Conservation (phyloP, 768 basidiomycete genomes). For the Hemileccinum rubropunctum region DNA sequence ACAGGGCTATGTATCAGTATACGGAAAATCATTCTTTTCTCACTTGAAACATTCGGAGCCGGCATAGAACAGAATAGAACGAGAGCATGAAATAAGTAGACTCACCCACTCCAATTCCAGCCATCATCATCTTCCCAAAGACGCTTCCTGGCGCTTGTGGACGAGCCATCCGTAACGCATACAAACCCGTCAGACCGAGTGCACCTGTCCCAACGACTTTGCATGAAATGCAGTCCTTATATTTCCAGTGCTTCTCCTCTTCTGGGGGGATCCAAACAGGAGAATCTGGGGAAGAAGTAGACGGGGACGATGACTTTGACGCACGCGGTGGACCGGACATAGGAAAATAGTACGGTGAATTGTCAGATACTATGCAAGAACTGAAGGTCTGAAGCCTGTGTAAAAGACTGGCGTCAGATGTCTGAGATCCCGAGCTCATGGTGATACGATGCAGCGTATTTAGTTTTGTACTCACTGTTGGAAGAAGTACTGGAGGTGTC, state of each 20-base stretch:
- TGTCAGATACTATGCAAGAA: too few relatives aligned
- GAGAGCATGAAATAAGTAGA: background rate
- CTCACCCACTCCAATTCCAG: slow-evolving; percentile 61
- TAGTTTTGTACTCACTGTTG: too few relatives aligned
- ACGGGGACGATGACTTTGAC: background rate
- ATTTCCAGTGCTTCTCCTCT: slow-evolving; percentile 11
- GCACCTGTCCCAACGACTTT: slow-evolving; percentile 65
- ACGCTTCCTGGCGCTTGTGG: slow-evolving; percentile 58
- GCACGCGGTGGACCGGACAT: slow-evolving; percentile 22
- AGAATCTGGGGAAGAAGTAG: background rate
- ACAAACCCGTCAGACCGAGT: slow-evolving; percentile 59
- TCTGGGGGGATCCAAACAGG: background rate
- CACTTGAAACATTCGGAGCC: background rate
- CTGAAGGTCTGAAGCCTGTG: too few relatives aligned
- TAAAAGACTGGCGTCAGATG: too few relatives aligned
- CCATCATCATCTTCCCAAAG: slow-evolving; percentile 59
- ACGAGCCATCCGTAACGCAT: slow-evolving; percentile 66
- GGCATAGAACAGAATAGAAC: background rate
- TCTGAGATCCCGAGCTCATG: too few relatives aligned
- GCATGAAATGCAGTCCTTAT: slow-evolving; percentile 66
- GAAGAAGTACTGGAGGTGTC: too few relatives aligned
- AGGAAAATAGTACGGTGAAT: too few relatives aligned
- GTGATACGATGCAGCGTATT: too few relatives aligned
- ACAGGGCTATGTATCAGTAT: too few relatives aligned
- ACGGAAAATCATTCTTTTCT: background rate